Percentiles rank a stretch among this genome's conserved stretches.
Evolutionary conservation across 805 yeast genomes (phyloP).

Genomic region (Blastobotrys robertii): DNA sequence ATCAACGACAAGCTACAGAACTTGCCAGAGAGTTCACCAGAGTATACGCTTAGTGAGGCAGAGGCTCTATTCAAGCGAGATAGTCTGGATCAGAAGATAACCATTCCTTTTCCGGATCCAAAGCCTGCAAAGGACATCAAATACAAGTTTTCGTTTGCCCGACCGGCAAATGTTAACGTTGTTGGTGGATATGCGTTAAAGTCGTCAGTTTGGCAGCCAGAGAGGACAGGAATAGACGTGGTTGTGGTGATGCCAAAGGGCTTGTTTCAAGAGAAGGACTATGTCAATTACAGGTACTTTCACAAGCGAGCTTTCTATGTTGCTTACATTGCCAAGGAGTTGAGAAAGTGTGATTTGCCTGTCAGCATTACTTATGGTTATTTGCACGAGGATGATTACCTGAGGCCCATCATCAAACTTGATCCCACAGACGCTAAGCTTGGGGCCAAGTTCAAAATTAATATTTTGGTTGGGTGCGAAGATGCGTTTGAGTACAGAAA

Average conservation of each 20-base stretch:
- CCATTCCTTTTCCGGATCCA: slow-evolving; percentile 86
- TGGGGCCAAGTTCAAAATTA: slow-evolving; percentile 50
- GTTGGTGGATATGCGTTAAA: slow-evolving; percentile 87
- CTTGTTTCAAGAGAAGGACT: slow-evolving; percentile 78
- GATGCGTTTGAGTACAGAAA: slow-evolving; percentile 67
- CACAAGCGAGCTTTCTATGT: slow-evolving; percentile 85
- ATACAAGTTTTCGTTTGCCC: slow-evolving; percentile 56
- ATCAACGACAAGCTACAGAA: slow-evolving; percentile 57
- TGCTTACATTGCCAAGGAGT: slow-evolving; percentile 63
- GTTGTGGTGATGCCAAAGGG: slow-evolving; percentile 70
- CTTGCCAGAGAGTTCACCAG: slow-evolving; percentile 46
- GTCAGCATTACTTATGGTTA: slow-evolving; percentile 51
- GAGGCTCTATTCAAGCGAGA: slow-evolving; percentile 37
- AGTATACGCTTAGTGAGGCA: slow-evolving; percentile 47
- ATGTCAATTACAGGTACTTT: slow-evolving; percentile 77
- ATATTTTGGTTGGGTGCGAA: slow-evolving; percentile 66
- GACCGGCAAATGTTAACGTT: slow-evolving; percentile 67
- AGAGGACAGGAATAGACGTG: slow-evolving; percentile 65
- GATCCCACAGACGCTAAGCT: slow-evolving; percentile 24
- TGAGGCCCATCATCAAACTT: slow-evolving; percentile 65
- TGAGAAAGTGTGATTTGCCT: slow-evolving; percentile 28
- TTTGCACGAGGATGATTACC: slow-evolving; percentile 56
- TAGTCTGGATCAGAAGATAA: slow-evolving; percentile 35
- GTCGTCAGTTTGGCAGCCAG: slow-evolving; percentile 59
- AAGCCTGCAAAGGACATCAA: slow-evolving; percentile 57